phyloP scores from a whole-genome alignment of 805 yeast genomes.

The Metschnikowia santaceciliae region DNA sequence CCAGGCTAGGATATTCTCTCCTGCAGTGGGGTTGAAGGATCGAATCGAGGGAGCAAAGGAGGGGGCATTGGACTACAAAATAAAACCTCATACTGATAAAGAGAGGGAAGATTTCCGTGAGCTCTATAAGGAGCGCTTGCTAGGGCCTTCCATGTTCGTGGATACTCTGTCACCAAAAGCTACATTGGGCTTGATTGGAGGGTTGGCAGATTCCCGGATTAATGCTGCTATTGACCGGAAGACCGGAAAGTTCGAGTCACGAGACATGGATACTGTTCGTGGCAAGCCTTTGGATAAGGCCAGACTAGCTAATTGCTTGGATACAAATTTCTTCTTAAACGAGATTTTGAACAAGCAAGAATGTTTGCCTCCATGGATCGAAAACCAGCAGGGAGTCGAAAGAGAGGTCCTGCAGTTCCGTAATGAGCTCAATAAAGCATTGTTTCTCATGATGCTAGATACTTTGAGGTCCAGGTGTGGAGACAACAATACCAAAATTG shows the following conservation, averaged over 20 bases:
- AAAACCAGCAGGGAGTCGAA: slow-evolving; percentile 60
- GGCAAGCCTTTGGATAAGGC: slow-evolving; percentile 57
- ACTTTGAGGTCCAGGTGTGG: neutral
- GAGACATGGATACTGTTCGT: slow-evolving; percentile 42
- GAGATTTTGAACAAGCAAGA: slow-evolving; percentile 73
- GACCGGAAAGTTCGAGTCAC: slow-evolving; percentile 64
- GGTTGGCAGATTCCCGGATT: slow-evolving; percentile 71
- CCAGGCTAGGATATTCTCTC: slow-evolving; percentile 16
- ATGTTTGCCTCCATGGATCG: slow-evolving; percentile 87
- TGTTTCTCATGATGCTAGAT: slow-evolving; percentile 14
- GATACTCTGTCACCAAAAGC: slow-evolving; percentile 39
- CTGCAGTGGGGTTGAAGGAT: slow-evolving; percentile 24
- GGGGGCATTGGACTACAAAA: slow-evolving; percentile 57
- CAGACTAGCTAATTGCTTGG: slow-evolving; percentile 59
- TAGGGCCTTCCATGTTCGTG: slow-evolving; percentile 52
- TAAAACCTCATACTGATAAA: slow-evolving; percentile 34
- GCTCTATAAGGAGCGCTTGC: slow-evolving; percentile 58
- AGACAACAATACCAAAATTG: neutral
- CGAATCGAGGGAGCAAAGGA: slow-evolving; percentile 63
- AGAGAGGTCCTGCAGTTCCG: slow-evolving; percentile 47
- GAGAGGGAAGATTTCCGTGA: slow-evolving; percentile 48
- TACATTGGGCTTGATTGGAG: slow-evolving; percentile 50
- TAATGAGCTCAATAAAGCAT: slow-evolving; percentile 36
- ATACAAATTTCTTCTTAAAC: slow-evolving; percentile 69
- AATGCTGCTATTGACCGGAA: slow-evolving; percentile 60